These are phyloP conservation scores for Asterella californica DNA, from an alignment of 225 moss, liverwort and hornwort genomes.

Conservation along the genomic window DNA sequence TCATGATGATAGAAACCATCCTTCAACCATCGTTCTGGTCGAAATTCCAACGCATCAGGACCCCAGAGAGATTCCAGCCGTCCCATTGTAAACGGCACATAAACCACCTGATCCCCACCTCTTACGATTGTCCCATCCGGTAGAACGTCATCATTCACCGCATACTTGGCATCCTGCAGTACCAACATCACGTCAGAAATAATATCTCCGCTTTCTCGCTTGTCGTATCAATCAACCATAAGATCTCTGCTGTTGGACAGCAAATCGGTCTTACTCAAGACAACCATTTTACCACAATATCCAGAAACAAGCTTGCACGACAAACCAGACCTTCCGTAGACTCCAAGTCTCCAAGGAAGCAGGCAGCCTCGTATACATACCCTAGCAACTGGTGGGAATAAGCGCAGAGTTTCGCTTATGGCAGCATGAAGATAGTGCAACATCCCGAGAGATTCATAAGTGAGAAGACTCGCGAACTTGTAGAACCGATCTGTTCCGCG, in stretches of 20 bases:
- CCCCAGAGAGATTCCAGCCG: constrained; percentile 65
- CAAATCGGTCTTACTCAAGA: too few species aligned
- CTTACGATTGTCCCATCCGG: constrained; percentile 59
- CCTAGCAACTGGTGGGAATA: constrained; percentile 11
- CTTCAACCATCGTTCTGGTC: constrained; percentile 65
- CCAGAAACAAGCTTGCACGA: too few species aligned
- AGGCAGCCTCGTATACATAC: neutral
- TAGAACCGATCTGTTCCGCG: constrained; percentile 4
- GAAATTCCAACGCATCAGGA: constrained; percentile 51
- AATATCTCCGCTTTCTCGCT: neutral
- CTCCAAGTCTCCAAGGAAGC: neutral
- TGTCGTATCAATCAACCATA: too few species aligned
- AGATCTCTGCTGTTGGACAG: too few species aligned
- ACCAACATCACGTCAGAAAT: neutral
- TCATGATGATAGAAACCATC: constrained; percentile 44
- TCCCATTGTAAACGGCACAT: constrained; percentile 53
- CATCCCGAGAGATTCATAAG: constrained; percentile 12
- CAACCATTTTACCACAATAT: too few species aligned
- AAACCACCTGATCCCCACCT: constrained; percentile 39
- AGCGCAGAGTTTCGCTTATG: constrained; percentile 14
- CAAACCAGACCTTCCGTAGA: too few species aligned
- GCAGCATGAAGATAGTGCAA: constrained; percentile 21
- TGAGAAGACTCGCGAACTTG: constrained; percentile 4
- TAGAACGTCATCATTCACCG: constrained; percentile 41
- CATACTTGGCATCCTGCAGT: constrained; percentile 47